These are phyloP conservation scores for Lactarius trivialis DNA, from an alignment of 768 basidiomycete genomes.

Conservation along the genomic window DNA sequence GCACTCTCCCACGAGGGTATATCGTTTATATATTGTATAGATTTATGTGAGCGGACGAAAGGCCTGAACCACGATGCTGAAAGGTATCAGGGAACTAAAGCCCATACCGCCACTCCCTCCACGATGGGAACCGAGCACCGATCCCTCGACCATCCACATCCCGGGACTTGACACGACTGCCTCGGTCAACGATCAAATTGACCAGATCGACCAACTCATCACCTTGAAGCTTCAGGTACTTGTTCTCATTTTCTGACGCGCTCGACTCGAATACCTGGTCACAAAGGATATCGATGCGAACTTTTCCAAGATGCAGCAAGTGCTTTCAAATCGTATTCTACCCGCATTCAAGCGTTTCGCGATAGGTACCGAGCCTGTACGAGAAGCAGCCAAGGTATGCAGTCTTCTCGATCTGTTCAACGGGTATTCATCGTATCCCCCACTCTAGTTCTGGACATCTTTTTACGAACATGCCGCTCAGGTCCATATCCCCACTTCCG, in stretches of 20 bases:
- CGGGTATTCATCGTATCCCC: not conserved
- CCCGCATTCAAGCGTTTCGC: slow-evolving; percentile 90
- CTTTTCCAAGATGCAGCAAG: slow-evolving; percentile 82
- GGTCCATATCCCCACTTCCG: slow-evolving; percentile 70
- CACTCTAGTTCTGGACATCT: slow-evolving; percentile 82
- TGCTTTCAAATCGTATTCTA: slow-evolving; percentile 71
- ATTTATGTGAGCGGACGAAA: too few species aligned
- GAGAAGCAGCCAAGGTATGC: slow-evolving; percentile 80
- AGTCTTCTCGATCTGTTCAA: not conserved
- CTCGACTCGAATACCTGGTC: not conserved
- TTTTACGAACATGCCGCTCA: slow-evolving; percentile 95
- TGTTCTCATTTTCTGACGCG: slow-evolving; percentile 3
- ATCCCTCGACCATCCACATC: slow-evolving; percentile 58
- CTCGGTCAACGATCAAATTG: slow-evolving; percentile 73
- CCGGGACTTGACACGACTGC: slow-evolving; percentile 69
- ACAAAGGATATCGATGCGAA: slow-evolving; percentile 84
- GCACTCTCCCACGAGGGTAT: too few species aligned
- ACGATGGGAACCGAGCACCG: slow-evolving; percentile 59
- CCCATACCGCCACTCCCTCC: slow-evolving; percentile 54
- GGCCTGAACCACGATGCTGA: not conserved
- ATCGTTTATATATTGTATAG: too few species aligned
- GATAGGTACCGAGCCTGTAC: slow-evolving; percentile 77
- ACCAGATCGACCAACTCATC: slow-evolving; percentile 93
- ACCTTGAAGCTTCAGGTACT: slow-evolving; percentile 82
- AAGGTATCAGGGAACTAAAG: slow-evolving; percentile 24